Evolutionary conservation across 1,139 yeast genomes (phyloP).

Genomic region (Geotrichum klebahnii): DNA sequence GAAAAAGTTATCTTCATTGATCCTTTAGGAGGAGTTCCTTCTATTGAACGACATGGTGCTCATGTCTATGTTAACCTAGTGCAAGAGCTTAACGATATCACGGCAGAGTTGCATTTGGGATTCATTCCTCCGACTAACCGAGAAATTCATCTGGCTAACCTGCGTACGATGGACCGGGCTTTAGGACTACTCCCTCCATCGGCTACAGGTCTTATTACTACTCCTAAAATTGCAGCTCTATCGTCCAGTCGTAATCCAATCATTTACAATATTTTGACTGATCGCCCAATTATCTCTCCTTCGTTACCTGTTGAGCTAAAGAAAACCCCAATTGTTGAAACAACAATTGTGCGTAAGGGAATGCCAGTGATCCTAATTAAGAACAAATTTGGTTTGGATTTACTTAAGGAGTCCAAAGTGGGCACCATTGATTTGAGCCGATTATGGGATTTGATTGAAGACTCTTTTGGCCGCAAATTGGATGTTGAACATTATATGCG

Average conservation of each 20-base stretch:
- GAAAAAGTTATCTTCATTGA: constrained; percentile 82
- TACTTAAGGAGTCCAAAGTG: constrained; percentile 44
- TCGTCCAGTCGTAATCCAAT: constrained; percentile 60
- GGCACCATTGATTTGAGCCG: constrained; percentile 54
- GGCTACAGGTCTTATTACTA: constrained; percentile 52
- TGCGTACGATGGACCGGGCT: constrained; percentile 50
- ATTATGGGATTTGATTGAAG: constrained; percentile 61
- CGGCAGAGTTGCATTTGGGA: constrained; percentile 57
- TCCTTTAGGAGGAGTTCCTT: constrained; percentile 84
- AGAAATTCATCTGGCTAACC: constrained; percentile 53
- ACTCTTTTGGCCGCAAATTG: constrained; percentile 71
- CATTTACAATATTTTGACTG: constrained; percentile 82
- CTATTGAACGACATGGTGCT: constrained; percentile 71
- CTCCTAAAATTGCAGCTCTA: constrained; percentile 45
- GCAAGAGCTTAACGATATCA: constrained; percentile 71
- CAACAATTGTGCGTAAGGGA: constrained; percentile 80
- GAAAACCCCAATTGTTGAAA: constrained; percentile 61
- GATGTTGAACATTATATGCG: constrained; percentile 59
- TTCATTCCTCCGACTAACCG: constrained; percentile 46
- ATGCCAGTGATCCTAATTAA: constrained; percentile 56
- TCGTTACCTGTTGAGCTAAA: constrained; percentile 66
- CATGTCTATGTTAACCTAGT: constrained; percentile 83
- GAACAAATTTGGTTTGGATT: constrained; percentile 42
- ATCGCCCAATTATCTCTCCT: constrained; percentile 86
- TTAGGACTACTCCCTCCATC: constrained; percentile 46